These are phyloP conservation scores for Cynara cardunculus DNA, from an alignment of 129 eudicot genomes.

Conservation along the genomic window DNA sequence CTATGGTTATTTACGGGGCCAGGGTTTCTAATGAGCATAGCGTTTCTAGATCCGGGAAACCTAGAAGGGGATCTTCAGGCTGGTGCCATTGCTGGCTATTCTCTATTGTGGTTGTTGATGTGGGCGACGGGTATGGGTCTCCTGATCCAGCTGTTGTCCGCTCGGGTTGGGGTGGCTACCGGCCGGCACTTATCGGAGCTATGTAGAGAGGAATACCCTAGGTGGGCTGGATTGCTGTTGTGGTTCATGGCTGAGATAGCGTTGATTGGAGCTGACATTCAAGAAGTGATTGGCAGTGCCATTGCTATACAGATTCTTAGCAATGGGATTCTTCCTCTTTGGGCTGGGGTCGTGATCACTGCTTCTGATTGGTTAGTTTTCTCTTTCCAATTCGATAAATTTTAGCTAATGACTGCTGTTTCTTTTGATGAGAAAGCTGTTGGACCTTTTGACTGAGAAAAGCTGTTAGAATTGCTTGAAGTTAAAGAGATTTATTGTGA, in stretches of 20 bases:
- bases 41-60: slow-evolving; percentile 80
- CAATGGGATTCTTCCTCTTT: slow-evolving; percentile 74
- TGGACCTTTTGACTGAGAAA: background rate
- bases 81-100: slow-evolving; percentile 88
- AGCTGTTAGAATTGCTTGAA: background rate
- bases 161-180: slow-evolving; percentile 82
- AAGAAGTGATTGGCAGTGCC: slow-evolving; percentile 95
- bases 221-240: slow-evolving; percentile 59
- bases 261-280: slow-evolving; percentile 87
- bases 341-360: slow-evolving; percentile 96
- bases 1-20: slow-evolving; percentile 77
- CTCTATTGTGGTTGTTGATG: slow-evolving; percentile 69
- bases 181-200: slow-evolving; percentile 82
- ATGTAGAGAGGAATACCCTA: slow-evolving; percentile 70
- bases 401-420: background rate
- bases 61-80: slow-evolving; percentile 89
- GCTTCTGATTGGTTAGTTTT: slow-evolving; percentile 81
- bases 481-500: background rate
- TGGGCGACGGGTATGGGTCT: slow-evolving; percentile 90
- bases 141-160: slow-evolving; percentile 70
- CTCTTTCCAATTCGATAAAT: background rate
- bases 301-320: slow-evolving; percentile 89
- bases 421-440: background rate
- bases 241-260: slow-evolving; percentile 95
- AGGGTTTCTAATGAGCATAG: slow-evolving; percentile 84